phyloP scores from a whole-genome alignment of 176 grass and related monocot genomes.

The Lolium multiflorum region DNA sequence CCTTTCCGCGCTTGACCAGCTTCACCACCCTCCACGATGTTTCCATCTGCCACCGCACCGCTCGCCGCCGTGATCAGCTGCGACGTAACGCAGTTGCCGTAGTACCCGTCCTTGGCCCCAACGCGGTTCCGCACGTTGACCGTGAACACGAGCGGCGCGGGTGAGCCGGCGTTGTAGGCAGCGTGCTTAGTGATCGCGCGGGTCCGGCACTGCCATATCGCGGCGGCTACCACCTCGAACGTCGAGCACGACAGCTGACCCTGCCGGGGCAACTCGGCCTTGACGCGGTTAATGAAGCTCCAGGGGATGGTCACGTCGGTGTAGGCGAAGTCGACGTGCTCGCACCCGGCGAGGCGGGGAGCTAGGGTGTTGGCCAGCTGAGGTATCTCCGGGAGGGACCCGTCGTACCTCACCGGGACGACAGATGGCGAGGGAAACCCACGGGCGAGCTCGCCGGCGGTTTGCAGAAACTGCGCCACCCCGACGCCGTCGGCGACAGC shows the following conservation, averaged over 20 bases:
- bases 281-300: slow-evolving; percentile 34
- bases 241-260: background rate
- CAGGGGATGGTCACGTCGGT: slow-evolving; percentile 10
- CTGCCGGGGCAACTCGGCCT: background rate
- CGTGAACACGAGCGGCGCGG: background rate
- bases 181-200: background rate
- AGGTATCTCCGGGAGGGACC: slow-evolving; percentile 31
- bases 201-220: slow-evolving; percentile 40
- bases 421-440: background rate
- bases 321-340: background rate
- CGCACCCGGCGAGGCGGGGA: background rate
- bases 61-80: background rate
- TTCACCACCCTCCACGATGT: slow-evolving; percentile 6
- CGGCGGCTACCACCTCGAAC: background rate
- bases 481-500: slow-evolving; percentile 24
- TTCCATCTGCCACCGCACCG: background rate
- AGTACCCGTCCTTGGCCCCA: background rate
- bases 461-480: slow-evolving; percentile 39
- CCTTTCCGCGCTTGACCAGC: slow-evolving; percentile 39
- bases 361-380: background rate
- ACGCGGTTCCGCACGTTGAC: slow-evolving; percentile 35
- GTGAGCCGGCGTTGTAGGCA: background rate
- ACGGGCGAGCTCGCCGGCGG: slow-evolving; percentile 32
- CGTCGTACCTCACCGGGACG: slow-evolving; percentile 23
- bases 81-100: no score